Base-by-base conservation (phyloP, 306 rosid species). In the Trifolium fragiferum region DNA sequence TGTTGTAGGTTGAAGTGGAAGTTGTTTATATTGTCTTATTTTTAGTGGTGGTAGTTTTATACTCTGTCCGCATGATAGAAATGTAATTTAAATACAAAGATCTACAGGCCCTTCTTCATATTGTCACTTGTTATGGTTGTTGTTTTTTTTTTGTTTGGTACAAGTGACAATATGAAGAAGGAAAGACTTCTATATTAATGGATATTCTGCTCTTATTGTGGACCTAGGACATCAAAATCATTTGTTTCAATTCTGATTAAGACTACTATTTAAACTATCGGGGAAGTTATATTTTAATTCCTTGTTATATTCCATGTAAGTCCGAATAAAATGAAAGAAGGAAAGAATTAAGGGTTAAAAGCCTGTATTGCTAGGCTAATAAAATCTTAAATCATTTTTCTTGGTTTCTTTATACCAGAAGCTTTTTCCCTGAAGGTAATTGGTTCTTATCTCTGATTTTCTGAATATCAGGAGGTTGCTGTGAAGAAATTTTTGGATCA, bases 401-500 rank as follows among this genome's bases (percentile, higher is more conserved):
- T 40, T 32, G 3, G 6, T 40, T 20, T 76, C 61, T 78, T 75
- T 41, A 25, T 66, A 59, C 19, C 68, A 4, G 6, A 57, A 43
- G 21, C 8, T 83, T 72, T 67, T 61, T 5, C 50, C 47, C 14
- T 30, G 41, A 70, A 51, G 32, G 32, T 55, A 67, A 74, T 38
- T 33, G 70, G 64, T 71, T 74, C 16, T 59, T 27, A 25, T 32
- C 60, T 77, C 66, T 81, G 50, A 53, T 44, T 54, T 81, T 83
- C 70, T 82, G 66, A 75, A 66, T 81, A 70, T 65, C 89, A 95
- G 99, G 99, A 95, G 85, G 99, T 95, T 80, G 99, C 98, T 63
- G 99, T 95, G 84, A 95, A 95, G 87, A 95, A 95, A 83, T 95
- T 95, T 83, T 84, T 95, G 76, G 99, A 95, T 85, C 99, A 95